phyloP scores from a whole-genome alignment of 768 basidiomycete species.

The Tricholoma sp. region DNA sequence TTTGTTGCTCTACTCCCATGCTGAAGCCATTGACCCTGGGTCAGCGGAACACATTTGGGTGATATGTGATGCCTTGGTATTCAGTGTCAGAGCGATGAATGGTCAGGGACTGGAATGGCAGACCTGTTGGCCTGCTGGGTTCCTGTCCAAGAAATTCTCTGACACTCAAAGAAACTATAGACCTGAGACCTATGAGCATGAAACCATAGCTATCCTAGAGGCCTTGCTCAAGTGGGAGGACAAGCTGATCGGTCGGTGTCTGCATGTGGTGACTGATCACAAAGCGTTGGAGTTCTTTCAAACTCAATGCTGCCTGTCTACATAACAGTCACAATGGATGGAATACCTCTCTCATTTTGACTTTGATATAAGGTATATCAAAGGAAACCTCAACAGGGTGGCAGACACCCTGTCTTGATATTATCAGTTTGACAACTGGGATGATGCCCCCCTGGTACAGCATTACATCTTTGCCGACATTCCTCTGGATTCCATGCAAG shows the following conservation, averaged over 20 bases:
- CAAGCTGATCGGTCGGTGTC: not conserved
- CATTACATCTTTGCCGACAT: slow-evolving; percentile 7
- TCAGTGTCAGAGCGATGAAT: too few relatives aligned
- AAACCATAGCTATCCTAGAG: not conserved
- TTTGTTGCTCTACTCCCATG: too few relatives aligned
- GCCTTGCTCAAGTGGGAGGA: not conserved
- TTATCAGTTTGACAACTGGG: not conserved
- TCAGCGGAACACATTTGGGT: too few relatives aligned
- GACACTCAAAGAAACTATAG: not conserved
- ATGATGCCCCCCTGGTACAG: not conserved
- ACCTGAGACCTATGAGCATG: not conserved
- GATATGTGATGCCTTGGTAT: too few relatives aligned
- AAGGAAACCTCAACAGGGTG: too few relatives aligned
- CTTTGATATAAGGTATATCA: too few relatives aligned
- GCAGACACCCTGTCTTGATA: not conserved
- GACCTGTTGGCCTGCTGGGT: not conserved
- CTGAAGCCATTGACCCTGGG: too few relatives aligned
- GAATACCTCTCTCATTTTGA: too few relatives aligned
- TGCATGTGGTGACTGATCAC: not conserved
- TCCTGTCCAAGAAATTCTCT: not conserved
- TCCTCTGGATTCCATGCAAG: slow-evolving; percentile 15
- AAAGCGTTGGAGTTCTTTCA: too few relatives aligned
- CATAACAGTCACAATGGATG: too few relatives aligned
- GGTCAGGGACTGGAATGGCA: too few relatives aligned
- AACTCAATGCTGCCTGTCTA: too few relatives aligned